phyloP scores from a whole-genome alignment of 352 stramenopile species.

The Nothophytophthora sp. region DNA sequence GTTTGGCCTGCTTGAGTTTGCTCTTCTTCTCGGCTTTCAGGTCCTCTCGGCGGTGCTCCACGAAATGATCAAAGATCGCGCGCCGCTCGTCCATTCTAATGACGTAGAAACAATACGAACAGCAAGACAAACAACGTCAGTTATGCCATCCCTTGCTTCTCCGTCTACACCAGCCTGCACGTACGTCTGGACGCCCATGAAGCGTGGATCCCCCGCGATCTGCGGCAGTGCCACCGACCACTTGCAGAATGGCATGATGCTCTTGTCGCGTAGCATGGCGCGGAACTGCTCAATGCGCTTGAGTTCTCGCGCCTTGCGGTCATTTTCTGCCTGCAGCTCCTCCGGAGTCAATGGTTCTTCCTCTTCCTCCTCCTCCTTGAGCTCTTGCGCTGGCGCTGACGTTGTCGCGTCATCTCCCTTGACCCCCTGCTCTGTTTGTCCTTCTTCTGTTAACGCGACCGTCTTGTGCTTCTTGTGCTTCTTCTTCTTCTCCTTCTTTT shows the following conservation, averaged over 20 bases:
- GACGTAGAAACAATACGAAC: too few species aligned
- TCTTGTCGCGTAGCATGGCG: constrained; percentile 79
- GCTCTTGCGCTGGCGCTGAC: constrained; percentile 11
- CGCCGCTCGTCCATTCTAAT: constrained; percentile 80
- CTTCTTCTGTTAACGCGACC: too few species aligned
- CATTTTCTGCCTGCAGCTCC: constrained; percentile 33
- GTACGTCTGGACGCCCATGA: constrained; percentile 64
- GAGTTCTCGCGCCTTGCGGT: constrained; percentile 35
- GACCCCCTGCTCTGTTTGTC: too few species aligned
- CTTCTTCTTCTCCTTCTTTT: constrained; percentile 17
- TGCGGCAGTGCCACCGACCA: constrained; percentile 80
- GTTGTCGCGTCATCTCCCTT: constrained; percentile 8
- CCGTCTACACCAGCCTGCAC: constrained; percentile 1
- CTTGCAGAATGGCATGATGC: constrained; percentile 84
- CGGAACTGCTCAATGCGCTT: constrained; percentile 64
- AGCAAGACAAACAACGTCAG: too few species aligned
- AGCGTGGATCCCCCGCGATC: constrained; percentile 69
- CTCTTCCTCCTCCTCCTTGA: constrained; percentile 17
- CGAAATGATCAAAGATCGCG: constrained; percentile 81
- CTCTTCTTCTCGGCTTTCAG: constrained; percentile 77
- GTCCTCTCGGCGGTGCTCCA: constrained; percentile 71
- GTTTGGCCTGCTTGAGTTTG: constrained; percentile 67
- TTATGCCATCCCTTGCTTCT: too few species aligned
- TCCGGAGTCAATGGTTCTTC: constrained; percentile 29
- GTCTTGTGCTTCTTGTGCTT: constrained; percentile 23